Evolutionary conservation across 2,329 filamentous ascomycete genomes (phyloP).

Genomic region (Aspergillus hiratsukae): DNA sequence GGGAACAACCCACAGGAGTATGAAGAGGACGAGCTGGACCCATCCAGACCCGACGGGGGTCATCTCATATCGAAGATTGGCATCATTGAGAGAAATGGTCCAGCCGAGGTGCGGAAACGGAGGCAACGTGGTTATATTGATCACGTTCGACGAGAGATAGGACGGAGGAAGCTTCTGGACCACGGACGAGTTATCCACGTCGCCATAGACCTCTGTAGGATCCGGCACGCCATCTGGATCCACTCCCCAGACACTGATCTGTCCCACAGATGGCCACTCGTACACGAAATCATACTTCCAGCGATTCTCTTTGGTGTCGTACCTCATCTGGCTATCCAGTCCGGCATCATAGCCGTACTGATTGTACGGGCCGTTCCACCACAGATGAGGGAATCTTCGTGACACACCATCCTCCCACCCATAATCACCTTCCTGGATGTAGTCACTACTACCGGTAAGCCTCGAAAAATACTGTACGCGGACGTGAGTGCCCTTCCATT

Average conservation of each 20-base stretch:
- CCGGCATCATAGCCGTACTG: conserved; percentile 60
- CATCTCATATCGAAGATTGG: conserved; percentile 47
- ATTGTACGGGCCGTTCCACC: conserved; percentile 59
- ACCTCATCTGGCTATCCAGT: conserved; percentile 48
- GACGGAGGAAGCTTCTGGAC: conserved; percentile 60
- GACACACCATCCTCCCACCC: conserved; percentile 34
- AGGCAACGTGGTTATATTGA: conserved; percentile 56
- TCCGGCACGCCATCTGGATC: conserved; percentile 59
- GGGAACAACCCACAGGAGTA: conserved; percentile 52
- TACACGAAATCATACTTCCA: conserved; percentile 59
- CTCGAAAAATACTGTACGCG: conserved; percentile 59
- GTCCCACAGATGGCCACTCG: conserved; percentile 59
- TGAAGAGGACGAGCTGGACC: conserved; percentile 50
- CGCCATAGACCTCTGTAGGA: conserved; percentile 55
- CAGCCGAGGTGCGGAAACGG: conserved; percentile 52
- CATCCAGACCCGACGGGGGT: conserved; percentile 51
- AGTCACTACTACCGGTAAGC: conserved; percentile 55
- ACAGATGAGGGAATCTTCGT: conserved; percentile 57
- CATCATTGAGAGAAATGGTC: conserved; percentile 53
- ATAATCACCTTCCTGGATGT: conserved; percentile 56
- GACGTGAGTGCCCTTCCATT: conserved; percentile 59
- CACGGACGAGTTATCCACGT: conserved; percentile 56
- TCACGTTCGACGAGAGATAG: conserved; percentile 34
- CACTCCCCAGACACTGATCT: conserved; percentile 63
- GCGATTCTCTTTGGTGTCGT: conserved; percentile 40